These are phyloP conservation scores for Coriaria nepalensis DNA, from an alignment of 306 rosid genomes.

Conservation along the genomic window DNA sequence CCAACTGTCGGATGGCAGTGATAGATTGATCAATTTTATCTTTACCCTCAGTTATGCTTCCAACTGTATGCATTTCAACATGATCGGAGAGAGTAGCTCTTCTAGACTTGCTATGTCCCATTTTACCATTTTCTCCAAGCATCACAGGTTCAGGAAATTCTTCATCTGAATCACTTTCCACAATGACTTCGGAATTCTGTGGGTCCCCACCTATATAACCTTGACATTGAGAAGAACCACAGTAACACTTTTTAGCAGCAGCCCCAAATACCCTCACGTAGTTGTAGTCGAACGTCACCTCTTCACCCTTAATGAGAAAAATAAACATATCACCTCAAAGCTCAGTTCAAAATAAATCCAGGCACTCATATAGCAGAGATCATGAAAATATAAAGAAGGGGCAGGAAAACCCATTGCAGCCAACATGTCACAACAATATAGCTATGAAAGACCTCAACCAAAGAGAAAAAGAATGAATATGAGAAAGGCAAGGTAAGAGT, in stretches of 20 bases:
- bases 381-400: too few species aligned
- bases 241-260: conserved; percentile 94
- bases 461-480: conserved; percentile 12
- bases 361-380: not conserved
- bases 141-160: conserved; percentile 77
- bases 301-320: conserved; percentile 66
- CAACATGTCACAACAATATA: conserved; percentile 4
- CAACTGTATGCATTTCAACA: conserved; percentile 19
- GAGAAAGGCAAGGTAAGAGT: conserved; percentile 10
- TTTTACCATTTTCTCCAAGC: conserved; percentile 38
- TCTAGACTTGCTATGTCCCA: conserved; percentile 16
- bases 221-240: conserved; percentile 68
- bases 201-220: conserved; percentile 96
- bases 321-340: conserved; percentile 3
- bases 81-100: conserved; percentile 17
- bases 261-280: conserved; percentile 99
- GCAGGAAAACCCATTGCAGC: too few species aligned
- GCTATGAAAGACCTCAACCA: not conserved
- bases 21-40: conserved; percentile 23
- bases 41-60: conserved; percentile 22
- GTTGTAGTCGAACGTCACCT: conserved; percentile 98
- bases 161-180: conserved; percentile 94
- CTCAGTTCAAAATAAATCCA: not conserved
- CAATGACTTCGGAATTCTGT: conserved; percentile 44
- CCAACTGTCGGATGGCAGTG: conserved; percentile 19